These are phyloP conservation scores for Orbilia blumenaviensis DNA, from an alignment of 2,329 filamentous ascomycete genomes.

Conservation along the genomic window DNA sequence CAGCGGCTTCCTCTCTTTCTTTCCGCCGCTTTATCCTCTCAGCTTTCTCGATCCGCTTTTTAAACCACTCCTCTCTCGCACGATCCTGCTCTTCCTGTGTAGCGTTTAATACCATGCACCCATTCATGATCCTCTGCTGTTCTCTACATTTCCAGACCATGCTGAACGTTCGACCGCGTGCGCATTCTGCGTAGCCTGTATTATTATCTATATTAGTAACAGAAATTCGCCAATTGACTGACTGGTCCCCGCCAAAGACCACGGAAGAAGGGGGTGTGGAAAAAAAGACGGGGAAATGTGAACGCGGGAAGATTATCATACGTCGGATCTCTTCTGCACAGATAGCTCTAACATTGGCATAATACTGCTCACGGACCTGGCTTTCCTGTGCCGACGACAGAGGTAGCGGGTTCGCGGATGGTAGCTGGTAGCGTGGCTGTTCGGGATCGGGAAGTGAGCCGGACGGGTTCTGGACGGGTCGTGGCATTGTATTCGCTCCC, in stretches of 20 bases:
- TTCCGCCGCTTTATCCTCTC: slow-evolving; percentile 38
- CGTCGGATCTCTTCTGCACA: slow-evolving; percentile 79
- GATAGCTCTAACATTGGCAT: slow-evolving; percentile 77
- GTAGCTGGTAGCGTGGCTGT: slow-evolving; percentile 58
- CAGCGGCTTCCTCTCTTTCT: slow-evolving; percentile 35
- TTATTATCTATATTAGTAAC: neutral
- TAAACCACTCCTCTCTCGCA: slow-evolving; percentile 93
- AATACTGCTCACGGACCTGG: slow-evolving; percentile 81
- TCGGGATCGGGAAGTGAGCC: slow-evolving; percentile 43
- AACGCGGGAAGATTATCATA: slow-evolving; percentile 15
- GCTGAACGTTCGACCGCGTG: slow-evolving; percentile 82
- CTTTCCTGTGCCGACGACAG: slow-evolving; percentile 82
- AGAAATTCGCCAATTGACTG: neutral
- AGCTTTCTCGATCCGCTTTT: slow-evolving; percentile 72
- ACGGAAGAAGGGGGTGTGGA: no score
- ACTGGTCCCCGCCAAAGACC: no score
- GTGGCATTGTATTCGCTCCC: slow-evolving; percentile 17
- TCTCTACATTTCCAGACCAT: slow-evolving; percentile 85
- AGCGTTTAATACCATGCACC: slow-evolving; percentile 87
- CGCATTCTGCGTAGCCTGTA: slow-evolving; percentile 89
- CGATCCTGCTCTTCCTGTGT: slow-evolving; percentile 85
- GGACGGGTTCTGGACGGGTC: slow-evolving; percentile 38
- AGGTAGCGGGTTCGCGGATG: slow-evolving; percentile 80
- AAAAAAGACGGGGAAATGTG: no score
- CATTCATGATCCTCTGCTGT: slow-evolving; percentile 86